Conservation (phyloP, 495 filamentous ascomycete species). For the Thermothielavioides terrestris region DNA sequence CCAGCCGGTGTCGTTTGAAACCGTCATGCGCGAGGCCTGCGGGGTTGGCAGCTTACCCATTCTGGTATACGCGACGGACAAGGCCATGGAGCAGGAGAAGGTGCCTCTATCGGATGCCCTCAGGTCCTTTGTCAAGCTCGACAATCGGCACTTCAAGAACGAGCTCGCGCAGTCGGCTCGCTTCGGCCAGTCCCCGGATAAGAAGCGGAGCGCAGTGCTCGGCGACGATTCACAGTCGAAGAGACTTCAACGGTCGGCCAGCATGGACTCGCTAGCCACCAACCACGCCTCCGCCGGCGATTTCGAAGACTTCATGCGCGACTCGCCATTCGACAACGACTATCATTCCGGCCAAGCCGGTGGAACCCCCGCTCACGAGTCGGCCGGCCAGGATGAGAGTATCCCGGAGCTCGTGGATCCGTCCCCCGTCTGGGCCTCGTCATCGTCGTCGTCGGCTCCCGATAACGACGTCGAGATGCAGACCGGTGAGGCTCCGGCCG, state of each 20-base stretch:
- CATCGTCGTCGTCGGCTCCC: not conserved
- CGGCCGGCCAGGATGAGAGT: not conserved
- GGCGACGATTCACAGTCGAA: slow-evolving; percentile 16
- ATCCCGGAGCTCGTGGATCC: not conserved
- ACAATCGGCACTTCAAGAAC: slow-evolving; percentile 38
- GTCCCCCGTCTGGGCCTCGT: not conserved
- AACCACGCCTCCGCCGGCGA: slow-evolving; percentile 28
- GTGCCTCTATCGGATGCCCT: slow-evolving; percentile 32
- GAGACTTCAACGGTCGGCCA: slow-evolving; percentile 17
- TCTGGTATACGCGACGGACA: slow-evolving; percentile 37
- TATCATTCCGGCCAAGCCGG: no score
- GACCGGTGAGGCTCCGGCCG: not conserved
- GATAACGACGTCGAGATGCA: slow-evolving; percentile 7
- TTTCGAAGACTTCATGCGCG: slow-evolving; percentile 22
- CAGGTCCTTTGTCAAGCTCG: slow-evolving; percentile 35
- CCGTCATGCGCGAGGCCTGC: slow-evolving; percentile 28
- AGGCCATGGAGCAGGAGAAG: slow-evolving; percentile 26
- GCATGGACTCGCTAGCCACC: slow-evolving; percentile 29
- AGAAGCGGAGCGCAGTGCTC: slow-evolving; percentile 7
- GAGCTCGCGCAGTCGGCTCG: slow-evolving; percentile 28
- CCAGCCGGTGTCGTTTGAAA: slow-evolving; percentile 18
- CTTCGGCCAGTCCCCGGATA: slow-evolving; percentile 7
- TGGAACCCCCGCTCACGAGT: no score
- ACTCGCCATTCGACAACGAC: slow-evolving; percentile 8
- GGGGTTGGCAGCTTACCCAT: slow-evolving; percentile 25